Conservation (phyloP, 768 basidiomycete species). For the Asterophora lycoperdoides region DNA sequence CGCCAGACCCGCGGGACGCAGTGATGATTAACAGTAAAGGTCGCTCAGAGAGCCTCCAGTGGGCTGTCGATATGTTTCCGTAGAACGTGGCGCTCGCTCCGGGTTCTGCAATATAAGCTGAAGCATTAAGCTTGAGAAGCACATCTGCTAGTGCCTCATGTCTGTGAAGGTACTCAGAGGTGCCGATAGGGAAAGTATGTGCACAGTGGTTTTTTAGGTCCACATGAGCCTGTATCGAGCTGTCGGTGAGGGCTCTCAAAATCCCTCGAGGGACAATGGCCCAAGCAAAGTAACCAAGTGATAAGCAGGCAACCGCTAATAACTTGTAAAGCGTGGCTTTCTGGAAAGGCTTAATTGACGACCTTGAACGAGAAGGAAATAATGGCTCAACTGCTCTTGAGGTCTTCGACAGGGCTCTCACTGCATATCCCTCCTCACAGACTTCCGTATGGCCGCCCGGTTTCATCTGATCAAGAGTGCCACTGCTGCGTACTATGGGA, state of each 20-base stretch:
- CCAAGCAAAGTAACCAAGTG: not conserved
- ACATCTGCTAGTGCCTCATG: conserved; percentile 49
- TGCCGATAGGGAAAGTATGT: conserved; percentile 42
- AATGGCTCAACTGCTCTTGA: conserved; percentile 1
- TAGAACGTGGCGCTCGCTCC: conserved; percentile 68
- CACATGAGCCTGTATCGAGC: not conserved
- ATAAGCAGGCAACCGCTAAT: not conserved
- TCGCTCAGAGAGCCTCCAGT: conserved; percentile 76
- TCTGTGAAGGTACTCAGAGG: conserved; percentile 44
- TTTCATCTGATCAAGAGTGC: not conserved
- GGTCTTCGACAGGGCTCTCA: not conserved
- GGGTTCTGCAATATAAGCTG: conserved; percentile 78
- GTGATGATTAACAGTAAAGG: conserved; percentile 68
- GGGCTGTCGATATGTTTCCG: conserved; percentile 57
- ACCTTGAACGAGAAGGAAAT: not conserved
- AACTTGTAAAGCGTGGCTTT: not conserved
- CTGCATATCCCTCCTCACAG: not conserved
- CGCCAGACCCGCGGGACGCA: conserved; percentile 27
- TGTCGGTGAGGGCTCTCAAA: not conserved
- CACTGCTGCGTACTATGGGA: no score
- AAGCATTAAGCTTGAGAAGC: conserved; percentile 46
- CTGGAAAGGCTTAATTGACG: not conserved
- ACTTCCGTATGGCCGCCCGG: not conserved
- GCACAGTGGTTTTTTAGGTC: conserved; percentile 38
- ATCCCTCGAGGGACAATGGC: not conserved